phyloP scores from a whole-genome alignment of 2,329 filamentous ascomycete species.

The Ramichloridium luteum region DNA sequence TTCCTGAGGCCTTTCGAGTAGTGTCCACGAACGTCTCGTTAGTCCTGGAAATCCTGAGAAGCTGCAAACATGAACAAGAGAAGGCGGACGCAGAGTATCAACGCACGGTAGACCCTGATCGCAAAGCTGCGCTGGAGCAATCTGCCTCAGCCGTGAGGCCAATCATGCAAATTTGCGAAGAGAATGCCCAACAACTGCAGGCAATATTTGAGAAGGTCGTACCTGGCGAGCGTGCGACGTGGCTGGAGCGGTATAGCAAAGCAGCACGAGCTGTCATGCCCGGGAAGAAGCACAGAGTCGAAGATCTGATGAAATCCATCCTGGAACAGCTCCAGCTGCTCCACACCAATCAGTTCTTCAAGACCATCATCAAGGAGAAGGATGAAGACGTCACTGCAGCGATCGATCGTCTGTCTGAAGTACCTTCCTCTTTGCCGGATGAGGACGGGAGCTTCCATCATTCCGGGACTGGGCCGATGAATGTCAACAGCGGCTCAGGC shows the following conservation, averaged over 20 bases:
- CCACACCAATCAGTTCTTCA: not conserved
- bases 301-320: slow-evolving; percentile 1
- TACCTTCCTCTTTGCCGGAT: no score
- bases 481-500: no score
- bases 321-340: not conserved
- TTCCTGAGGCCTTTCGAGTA: not conserved
- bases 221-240: not conserved
- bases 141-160: not conserved
- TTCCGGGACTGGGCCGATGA: no score
- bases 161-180: not conserved
- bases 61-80: not conserved
- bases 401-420: no score
- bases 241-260: not conserved
- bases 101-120: no score
- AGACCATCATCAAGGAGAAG: no score
- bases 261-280: slow-evolving; percentile 1
- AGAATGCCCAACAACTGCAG: not conserved
- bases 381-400: no score
- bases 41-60: not conserved
- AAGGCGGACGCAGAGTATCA: not conserved
- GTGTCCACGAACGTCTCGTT: not conserved
- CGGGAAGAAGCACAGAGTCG: slow-evolving; percentile 1
- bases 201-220: slow-evolving; percentile 2
- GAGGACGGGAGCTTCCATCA: no score
- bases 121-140: no score